Conservation (phyloP, 306 rosid genomes). For the Corylus avellana region DNA sequence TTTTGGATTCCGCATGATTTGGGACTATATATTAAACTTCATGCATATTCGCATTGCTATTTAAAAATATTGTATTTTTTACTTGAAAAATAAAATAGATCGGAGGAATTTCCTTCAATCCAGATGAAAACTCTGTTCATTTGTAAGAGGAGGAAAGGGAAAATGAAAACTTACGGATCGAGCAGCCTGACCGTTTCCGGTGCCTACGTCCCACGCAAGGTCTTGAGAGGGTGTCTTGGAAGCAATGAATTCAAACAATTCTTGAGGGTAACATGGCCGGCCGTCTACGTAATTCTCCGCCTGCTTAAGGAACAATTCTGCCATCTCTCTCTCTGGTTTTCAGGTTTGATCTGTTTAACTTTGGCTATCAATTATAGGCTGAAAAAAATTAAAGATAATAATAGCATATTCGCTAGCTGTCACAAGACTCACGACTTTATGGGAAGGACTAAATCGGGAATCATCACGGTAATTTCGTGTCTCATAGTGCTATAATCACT, state of each 20-base stretch:
- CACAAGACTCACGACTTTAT: too few relatives aligned
- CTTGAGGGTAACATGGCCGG: conserved; percentile 66
- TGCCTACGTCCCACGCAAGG: conserved; percentile 85
- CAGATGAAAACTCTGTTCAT: too few relatives aligned
- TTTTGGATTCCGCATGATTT: too few relatives aligned
- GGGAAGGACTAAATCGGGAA: too few relatives aligned
- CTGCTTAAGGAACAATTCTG: conserved; percentile 48
- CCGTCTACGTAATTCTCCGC: conserved; percentile 52
- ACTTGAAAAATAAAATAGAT: too few relatives aligned
- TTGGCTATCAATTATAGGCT: neutral
- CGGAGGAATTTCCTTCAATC: too few relatives aligned
- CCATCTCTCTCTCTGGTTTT: conserved; percentile 31
- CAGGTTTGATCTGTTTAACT: neutral
- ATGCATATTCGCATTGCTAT: too few relatives aligned
- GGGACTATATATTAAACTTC: too few relatives aligned
- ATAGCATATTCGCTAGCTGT: neutral
- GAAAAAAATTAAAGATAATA: neutral
- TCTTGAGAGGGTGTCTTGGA: conserved; percentile 61
- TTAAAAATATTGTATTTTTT: too few relatives aligned
- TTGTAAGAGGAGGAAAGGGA: neutral
- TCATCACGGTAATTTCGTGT: too few relatives aligned
- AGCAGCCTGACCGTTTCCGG: conserved; percentile 92
- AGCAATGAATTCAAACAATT: conserved; percentile 62
- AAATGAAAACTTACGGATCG: conserved; percentile 41
- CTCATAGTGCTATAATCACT: too few relatives aligned